Evolutionary conservation across 2,329 filamentous ascomycete species (phyloP).

Genomic region (Epichloe brachyelytri): DNA sequence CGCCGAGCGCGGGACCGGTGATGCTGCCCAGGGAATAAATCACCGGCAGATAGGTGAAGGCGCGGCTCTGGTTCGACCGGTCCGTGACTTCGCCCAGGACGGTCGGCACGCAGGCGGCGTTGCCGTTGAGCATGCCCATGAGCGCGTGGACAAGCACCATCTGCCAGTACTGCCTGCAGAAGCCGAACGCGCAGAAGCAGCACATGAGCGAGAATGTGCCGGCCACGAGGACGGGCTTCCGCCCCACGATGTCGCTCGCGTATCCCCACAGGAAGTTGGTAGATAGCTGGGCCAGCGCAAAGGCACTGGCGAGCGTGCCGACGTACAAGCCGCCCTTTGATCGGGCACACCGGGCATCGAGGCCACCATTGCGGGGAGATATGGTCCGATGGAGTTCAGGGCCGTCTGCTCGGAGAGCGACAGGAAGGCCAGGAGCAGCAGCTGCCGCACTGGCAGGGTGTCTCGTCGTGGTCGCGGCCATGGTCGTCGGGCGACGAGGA

Average conservation of each 20-base stretch:
- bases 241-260: conserved; percentile 51
- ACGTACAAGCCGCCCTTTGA: conserved; percentile 72
- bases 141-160: conserved; percentile 72
- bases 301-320: conserved; percentile 77
- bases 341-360: conserved; percentile 69
- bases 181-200: conserved; percentile 79
- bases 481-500: conserved; percentile 16
- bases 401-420: conserved; percentile 91
- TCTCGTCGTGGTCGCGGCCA: conserved; percentile 35
- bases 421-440: conserved; percentile 74
- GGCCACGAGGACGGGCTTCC: conserved; percentile 61
- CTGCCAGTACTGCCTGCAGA: conserved; percentile 72
- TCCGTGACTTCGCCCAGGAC: conserved; percentile 93
- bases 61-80: conserved; percentile 81
- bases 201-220: conserved; percentile 72
- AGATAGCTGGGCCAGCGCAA: conserved; percentile 81
- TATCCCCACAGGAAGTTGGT: conserved; percentile 62
- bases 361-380: conserved; percentile 83
- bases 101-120: conserved; percentile 86
- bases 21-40: conserved; percentile 95
- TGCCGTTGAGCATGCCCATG: conserved; percentile 92
- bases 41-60: conserved; percentile 88
- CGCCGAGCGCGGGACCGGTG: conserved; percentile 83
- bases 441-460: conserved; percentile 75
- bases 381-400: conserved; percentile 90